phyloP scores from a whole-genome alignment of 805 yeast genomes.

The Candida takata region DNA sequence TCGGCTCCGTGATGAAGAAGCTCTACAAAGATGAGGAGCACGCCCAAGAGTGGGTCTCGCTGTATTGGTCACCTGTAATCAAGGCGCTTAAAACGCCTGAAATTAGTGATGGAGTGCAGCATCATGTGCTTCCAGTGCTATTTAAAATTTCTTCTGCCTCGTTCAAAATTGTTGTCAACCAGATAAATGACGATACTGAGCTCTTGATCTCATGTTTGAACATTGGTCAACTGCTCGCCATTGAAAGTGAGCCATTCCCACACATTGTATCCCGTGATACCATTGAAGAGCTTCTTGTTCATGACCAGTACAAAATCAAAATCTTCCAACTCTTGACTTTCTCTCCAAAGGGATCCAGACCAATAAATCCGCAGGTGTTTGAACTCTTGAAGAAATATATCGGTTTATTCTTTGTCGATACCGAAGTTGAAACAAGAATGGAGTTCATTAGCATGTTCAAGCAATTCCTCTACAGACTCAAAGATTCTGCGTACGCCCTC shows the following conservation, averaged over 20 bases:
- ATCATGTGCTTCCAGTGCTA: slow-evolving; percentile 56
- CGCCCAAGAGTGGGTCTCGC: slow-evolving; percentile 17
- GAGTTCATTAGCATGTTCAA: slow-evolving; percentile 56
- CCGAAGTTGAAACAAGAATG: slow-evolving; percentile 61
- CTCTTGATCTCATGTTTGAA: slow-evolving; percentile 48
- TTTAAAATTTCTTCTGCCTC: slow-evolving; percentile 45
- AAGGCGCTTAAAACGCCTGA: slow-evolving; percentile 8
- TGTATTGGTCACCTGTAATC: slow-evolving; percentile 19
- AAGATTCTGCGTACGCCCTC: slow-evolving; percentile 60
- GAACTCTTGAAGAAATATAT: slow-evolving; percentile 37
- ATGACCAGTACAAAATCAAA: slow-evolving; percentile 38
- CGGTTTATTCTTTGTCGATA: slow-evolving; percentile 52
- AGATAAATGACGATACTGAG: slow-evolving; percentile 26
- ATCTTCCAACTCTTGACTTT: slow-evolving; percentile 56
- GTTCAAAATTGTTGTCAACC: slow-evolving; percentile 32
- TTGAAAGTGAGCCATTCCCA: slow-evolving; percentile 45
- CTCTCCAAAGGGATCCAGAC: slow-evolving; percentile 54
- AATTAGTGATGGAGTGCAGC: slow-evolving; percentile 38
- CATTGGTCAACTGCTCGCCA: slow-evolving; percentile 56
- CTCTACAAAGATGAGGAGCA: slow-evolving; percentile 26
- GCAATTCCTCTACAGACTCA: slow-evolving; percentile 54
- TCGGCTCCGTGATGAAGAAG: slow-evolving; percentile 34
- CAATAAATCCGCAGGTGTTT: slow-evolving; percentile 41
- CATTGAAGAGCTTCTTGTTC: slow-evolving; percentile 37
- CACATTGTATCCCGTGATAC: slow-evolving; percentile 28